Evolutionary conservation across 2,329 filamentous ascomycete species (phyloP).

Genomic region (Penicillium digitatum): DNA sequence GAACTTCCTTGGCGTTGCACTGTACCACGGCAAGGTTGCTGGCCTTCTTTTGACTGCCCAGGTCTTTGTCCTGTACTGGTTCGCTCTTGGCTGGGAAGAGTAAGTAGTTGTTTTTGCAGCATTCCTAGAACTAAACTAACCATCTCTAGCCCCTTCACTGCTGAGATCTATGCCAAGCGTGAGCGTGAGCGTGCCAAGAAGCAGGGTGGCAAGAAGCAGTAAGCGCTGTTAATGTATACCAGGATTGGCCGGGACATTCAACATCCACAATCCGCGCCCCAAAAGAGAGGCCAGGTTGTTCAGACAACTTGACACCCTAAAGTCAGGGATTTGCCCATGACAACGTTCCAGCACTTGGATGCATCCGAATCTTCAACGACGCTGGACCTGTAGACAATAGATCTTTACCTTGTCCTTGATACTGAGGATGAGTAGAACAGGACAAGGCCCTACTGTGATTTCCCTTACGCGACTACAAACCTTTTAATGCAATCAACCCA

Average conservation of each 20-base stretch:
- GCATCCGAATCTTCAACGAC: conserved; percentile 29
- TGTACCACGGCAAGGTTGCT: conserved; percentile 82
- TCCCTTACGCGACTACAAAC: conserved; percentile 22
- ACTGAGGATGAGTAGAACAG: conserved; percentile 1
- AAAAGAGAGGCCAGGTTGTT: conserved; percentile 6
- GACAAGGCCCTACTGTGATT: conserved; percentile 10
- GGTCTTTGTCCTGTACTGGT: conserved; percentile 72
- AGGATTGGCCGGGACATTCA: conserved; percentile 29
- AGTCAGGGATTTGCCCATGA: not conserved
- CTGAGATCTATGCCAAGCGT: conserved; percentile 81
- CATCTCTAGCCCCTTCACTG: conserved; percentile 68
- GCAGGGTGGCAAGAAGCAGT: conserved; percentile 38
- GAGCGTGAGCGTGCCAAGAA: conserved; percentile 42
- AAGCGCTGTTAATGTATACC: conserved; percentile 19
- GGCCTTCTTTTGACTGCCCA: conserved; percentile 71
- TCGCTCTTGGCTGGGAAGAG: conserved; percentile 84
- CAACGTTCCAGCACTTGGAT: conserved; percentile 15
- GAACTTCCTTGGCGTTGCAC: conserved; percentile 82
- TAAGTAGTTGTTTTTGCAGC: conserved; percentile 31
- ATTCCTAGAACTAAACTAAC: conserved; percentile 14
- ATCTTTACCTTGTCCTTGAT: conserved; percentile 11
- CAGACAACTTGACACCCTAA: not conserved
- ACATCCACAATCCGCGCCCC: conserved; percentile 25
- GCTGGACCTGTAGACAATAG: conserved; percentile 26
- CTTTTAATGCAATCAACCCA: conserved; percentile 13